These are phyloP conservation scores for Clitopilus hobsonii DNA, from an alignment of 768 basidiomycete species.

Conservation along the genomic window DNA sequence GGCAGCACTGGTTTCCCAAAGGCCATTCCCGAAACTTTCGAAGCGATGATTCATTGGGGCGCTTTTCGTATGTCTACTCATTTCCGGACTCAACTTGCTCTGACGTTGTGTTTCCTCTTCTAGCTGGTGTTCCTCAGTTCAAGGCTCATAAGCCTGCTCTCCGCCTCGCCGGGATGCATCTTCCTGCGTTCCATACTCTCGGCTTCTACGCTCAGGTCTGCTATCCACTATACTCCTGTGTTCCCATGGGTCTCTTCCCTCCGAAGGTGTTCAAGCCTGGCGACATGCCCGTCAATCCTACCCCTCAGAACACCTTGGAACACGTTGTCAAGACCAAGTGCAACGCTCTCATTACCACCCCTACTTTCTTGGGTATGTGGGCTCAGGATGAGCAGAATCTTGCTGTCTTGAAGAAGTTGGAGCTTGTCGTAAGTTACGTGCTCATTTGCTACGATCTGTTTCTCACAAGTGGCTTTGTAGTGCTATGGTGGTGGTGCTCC, in stretches of 20 bases:
- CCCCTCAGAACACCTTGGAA: conserved; percentile 33
- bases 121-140: conserved; percentile 10
- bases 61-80: conserved; percentile 20
- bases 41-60: conserved; percentile 25
- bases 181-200: conserved; percentile 36
- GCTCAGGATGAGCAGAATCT: conserved; percentile 20
- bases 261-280: conserved; percentile 19
- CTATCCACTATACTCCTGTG: conserved; percentile 19
- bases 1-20: conserved; percentile 46
- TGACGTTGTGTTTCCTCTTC: background rate
- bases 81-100: background rate
- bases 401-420: conserved; percentile 7
- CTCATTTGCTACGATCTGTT: too few species aligned
- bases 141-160: conserved; percentile 11
- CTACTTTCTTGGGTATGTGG: conserved; percentile 35
- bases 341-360: conserved; percentile 28
- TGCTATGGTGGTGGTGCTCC: conserved; percentile 11
- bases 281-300: conserved; percentile 28
- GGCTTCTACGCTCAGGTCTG: conserved; percentile 27
- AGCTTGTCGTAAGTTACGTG: conserved; percentile 6
- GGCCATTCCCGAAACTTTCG: conserved; percentile 29
- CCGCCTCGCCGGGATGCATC: conserved; percentile 20
- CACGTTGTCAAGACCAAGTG: conserved; percentile 22
- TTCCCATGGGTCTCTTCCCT: conserved; percentile 25
- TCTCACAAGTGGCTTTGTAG: background rate